Conservation (phyloP, 2,329 filamentous ascomycete genomes). For the Colletotrichum filicis region DNA sequence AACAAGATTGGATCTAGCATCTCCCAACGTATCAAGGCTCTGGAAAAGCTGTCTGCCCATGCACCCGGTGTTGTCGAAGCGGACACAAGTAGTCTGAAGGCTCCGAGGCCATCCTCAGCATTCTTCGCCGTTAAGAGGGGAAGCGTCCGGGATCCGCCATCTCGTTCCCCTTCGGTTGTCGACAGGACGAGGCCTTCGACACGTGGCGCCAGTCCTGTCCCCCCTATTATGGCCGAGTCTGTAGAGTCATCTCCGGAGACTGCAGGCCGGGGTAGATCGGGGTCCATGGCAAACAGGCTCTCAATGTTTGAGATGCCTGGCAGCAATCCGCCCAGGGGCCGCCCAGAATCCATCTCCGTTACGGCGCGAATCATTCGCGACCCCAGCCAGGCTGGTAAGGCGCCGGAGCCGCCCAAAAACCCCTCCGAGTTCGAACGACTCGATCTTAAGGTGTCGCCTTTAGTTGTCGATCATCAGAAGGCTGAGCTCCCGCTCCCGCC, state of each 20-base stretch:
- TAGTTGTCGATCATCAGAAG: slow-evolving; percentile 67
- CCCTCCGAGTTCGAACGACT: slow-evolving; percentile 57
- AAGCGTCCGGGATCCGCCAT: slow-evolving; percentile 49
- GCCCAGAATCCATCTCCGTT: slow-evolving; percentile 85
- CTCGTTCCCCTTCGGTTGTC: slow-evolving; percentile 56
- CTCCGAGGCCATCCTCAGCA: slow-evolving; percentile 56
- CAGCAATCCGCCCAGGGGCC: slow-evolving; percentile 54
- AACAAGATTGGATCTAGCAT: slow-evolving; percentile 90
- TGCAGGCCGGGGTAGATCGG: slow-evolving; percentile 58
- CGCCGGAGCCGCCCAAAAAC: slow-evolving; percentile 53
- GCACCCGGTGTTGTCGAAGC: slow-evolving; percentile 43
- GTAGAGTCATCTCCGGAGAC: slow-evolving; percentile 60
- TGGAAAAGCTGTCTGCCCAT: slow-evolving; percentile 78
- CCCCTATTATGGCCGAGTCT: slow-evolving; percentile 50
- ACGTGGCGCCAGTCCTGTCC: slow-evolving; percentile 45
- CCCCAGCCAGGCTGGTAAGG: slow-evolving; percentile 55
- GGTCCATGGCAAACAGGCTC: slow-evolving; percentile 65
- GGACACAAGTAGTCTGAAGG: slow-evolving; percentile 33
- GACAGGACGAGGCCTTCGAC: slow-evolving; percentile 56
- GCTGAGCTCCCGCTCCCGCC: slow-evolving; percentile 45
- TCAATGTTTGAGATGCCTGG: slow-evolving; percentile 62
- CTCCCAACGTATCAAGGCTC: slow-evolving; percentile 91
- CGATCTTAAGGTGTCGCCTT: slow-evolving; percentile 68
- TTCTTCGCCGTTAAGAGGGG: slow-evolving; percentile 69
- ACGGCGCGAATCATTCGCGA: slow-evolving; percentile 86